Evolutionary conservation across 306 rosid genomes (phyloP), one percentile per base, ranked within the genome.

Genomic region (Vigna radiata): DNA sequence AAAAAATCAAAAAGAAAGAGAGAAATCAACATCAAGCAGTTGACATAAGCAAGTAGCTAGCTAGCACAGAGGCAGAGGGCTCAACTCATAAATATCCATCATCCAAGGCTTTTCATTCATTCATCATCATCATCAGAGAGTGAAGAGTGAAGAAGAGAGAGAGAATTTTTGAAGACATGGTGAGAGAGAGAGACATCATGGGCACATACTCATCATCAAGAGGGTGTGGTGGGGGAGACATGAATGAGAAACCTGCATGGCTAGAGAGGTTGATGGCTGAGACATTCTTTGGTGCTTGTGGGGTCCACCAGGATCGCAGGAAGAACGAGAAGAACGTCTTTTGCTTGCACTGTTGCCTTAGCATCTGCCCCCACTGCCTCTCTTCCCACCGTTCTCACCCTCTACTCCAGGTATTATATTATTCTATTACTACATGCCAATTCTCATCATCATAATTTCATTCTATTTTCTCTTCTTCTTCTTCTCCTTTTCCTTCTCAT

Each of bases 241-340:
- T 78, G 73, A 63, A 68, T 19, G 83, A 63, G 86, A 89, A 87
- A 58, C 97, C 98, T 90, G 98, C 98, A 90, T 94, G 98, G 98
- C 89, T 94, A 39, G 86, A 89, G 77, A 86, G 88, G 15, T 60
- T 93, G 48, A 91, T 93, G 89, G 90, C 68, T 18, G 92, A 91
- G 88, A 89, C 97, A 83, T 93, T 93, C 98, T 93, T 93, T 88
- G 89, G 93, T 60, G 92, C 68, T 15, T 93, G 98, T 90, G 96
- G 90, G 91, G 89, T 81, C 96, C 98, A 93, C 84, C 56, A 76
- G 31, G 79, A 77, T 85, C 90, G 88, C 77, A 83, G 97, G 92
- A 93, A 93, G 93, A 93, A 90, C 93, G 97, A 93, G 87, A 91
- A 87, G 92, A 93, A 93, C 97, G 85, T 93, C 70, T 93, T 91